Evolutionary conservation across 2,329 filamentous ascomycete genomes (phyloP), one percentile per base, ranked within the genome.

Genomic region (Penicillium freii): DNA sequence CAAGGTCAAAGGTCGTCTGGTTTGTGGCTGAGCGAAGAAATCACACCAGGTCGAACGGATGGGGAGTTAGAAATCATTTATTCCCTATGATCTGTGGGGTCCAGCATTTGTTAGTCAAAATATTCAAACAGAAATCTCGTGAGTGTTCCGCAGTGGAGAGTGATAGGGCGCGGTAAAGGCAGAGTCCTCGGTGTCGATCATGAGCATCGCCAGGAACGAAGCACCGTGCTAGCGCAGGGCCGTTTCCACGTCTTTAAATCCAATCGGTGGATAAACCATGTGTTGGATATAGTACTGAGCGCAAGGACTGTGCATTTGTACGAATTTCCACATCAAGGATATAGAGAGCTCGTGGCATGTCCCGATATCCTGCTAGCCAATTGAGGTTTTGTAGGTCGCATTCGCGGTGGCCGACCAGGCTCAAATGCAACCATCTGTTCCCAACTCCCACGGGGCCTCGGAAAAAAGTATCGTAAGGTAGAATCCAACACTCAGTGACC

Each of bases 61-160:
- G 57, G 54, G 44, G 49, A 62, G 45, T 54, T 56, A 51, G 59
- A 63, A 66, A 67, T 66, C 65, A 67, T 67, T 66, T 67, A 67
- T 67, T 62, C 52, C 53, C 59, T 61, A 48, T 52, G 29, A 34
- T 63, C 62, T 65, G 50, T 36, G 44, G 46, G 36, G 36, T 52
- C 19, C 42, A 44, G 31, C 17, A 61, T 48, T 29, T 17, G 51
- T 65, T 62, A 66, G 64, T 57, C 19, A 54, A 51, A 13, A 36
- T 54, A 17, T 38, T 51, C 34, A 5, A 29, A 34, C 25, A 27
- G 31, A 43, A 52, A 54, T 39, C 17, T 51, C 42, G 23, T 40
- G 42, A 36, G 27, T 36, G 2, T 33, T 23, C 38, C 27, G 48
- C 31, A 48, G 25, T 13, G 33, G 48, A 54, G 44, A 43, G 19